Evolutionary conservation across 805 yeast genomes (phyloP).

Genomic region (Metschnikowia shivogae): DNA sequence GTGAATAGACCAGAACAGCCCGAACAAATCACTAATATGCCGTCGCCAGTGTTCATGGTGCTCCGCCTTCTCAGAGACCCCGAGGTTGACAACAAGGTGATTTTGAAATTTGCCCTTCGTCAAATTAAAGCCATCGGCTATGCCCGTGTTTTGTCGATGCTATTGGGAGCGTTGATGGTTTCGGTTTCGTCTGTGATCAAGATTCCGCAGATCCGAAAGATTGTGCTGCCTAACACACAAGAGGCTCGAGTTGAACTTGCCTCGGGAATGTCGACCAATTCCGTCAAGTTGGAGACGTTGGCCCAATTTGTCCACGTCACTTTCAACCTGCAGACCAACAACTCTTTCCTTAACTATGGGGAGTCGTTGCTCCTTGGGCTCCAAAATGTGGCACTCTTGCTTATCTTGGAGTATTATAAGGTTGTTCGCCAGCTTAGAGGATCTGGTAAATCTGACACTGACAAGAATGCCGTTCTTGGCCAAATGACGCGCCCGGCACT

Average conservation of each 20-base stretch:
- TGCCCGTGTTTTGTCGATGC: slow-evolving; percentile 29
- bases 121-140: slow-evolving; percentile 33
- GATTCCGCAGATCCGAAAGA: slow-evolving; percentile 39
- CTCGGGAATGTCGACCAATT: slow-evolving; percentile 33
- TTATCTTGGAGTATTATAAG: slow-evolving; percentile 31
- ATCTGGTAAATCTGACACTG: too few relatives aligned
- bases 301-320: slow-evolving; percentile 37
- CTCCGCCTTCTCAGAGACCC: slow-evolving; percentile 36
- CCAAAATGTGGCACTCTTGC: slow-evolving; percentile 35
- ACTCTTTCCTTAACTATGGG: slow-evolving; percentile 37
- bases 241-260: slow-evolving; percentile 28
- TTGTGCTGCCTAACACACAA: slow-evolving; percentile 25
- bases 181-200: slow-evolving; percentile 36
- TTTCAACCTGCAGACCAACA: slow-evolving; percentile 33
- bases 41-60: slow-evolving; percentile 15
- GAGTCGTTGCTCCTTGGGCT: slow-evolving; percentile 37
- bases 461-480: neutral
- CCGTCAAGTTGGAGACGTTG: slow-evolving; percentile 34
- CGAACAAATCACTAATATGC: neutral
- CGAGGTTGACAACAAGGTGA: slow-evolving; percentile 35
- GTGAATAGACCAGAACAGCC: neutral
- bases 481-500: slow-evolving; percentile 22
- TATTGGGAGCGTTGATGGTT: slow-evolving; percentile 33
- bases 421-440: neutral
- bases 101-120: slow-evolving; percentile 34